Conservation (phyloP, 192 early-diverging fungal genomes). For the Diversispora eburnea region DNA sequence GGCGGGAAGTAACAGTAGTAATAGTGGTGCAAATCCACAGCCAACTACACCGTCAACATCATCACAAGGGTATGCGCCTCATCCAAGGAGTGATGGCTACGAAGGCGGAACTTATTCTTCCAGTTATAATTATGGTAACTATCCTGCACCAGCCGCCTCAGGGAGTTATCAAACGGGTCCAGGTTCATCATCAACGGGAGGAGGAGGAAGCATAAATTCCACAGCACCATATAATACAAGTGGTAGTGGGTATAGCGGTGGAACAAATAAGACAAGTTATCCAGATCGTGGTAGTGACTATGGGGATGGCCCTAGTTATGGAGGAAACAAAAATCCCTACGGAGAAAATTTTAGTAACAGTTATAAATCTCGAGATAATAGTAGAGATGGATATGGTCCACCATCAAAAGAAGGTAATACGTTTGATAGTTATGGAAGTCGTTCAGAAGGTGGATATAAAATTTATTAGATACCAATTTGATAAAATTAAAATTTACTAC, state of each 20-base stretch:
- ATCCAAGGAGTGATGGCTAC: slow-evolving; percentile 3
- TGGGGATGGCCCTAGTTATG: slow-evolving; percentile 7
- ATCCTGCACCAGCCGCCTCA: not conserved
- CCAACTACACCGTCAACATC: not conserved
- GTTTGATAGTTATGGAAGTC: slow-evolving; percentile 19
- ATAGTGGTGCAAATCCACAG: slow-evolving; percentile 8
- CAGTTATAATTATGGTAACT: slow-evolving; percentile 8
- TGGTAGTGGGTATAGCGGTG: not conserved
- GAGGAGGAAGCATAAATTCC: not conserved
- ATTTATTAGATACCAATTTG: not conserved
- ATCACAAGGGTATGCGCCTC: slow-evolving; percentile 15
- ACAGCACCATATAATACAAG: not conserved
- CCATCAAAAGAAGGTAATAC: slow-evolving; percentile 16
- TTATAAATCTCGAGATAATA: slow-evolving; percentile 23
- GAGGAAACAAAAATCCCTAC: slow-evolving; percentile 21
- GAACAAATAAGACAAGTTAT: slow-evolving; percentile 5
- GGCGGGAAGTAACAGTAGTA: not conserved
- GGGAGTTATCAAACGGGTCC: not conserved
- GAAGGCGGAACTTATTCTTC: slow-evolving; percentile 11
- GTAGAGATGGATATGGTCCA: not conserved
- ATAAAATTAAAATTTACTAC: no score
- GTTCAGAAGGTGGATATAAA: not conserved
- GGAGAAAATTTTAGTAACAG: slow-evolving; percentile 14
- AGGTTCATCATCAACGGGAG: not conserved
- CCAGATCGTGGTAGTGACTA: slow-evolving; percentile 13